Evolutionary conservation across 495 filamentous ascomycete genomes (phyloP), one percentile per base, ranked within the genome.

Genomic region (Haplographium delicatum): DNA sequence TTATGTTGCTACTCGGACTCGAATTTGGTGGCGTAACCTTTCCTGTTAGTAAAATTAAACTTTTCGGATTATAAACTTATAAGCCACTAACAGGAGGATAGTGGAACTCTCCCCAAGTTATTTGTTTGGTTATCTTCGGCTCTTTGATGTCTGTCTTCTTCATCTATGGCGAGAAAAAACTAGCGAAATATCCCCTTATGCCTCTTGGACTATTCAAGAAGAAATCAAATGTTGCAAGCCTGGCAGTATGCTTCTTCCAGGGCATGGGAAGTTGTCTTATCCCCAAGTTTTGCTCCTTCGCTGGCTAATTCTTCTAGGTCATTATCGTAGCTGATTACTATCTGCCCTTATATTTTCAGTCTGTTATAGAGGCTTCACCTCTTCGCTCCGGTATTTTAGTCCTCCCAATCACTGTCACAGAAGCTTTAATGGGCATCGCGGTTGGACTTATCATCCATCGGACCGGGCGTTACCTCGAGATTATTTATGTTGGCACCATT

Each of bases 341-440:
- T 71, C 68, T 95, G 19, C 88, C 63, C 76, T 83, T 94, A 53
- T 96, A 85, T 83, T 88, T 91, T 66, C 88, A 93, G 66, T 78
- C 79, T 9, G 81, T 82, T 37, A 71, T 81, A 52, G 73, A 72
- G 13, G 71, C 71, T 10, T 71, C 70, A 13, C 75, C 82, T 4
- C 61, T 75, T 13, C 65, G 76, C 60, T 88, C 83, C 0, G 89
- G 90, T 18, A 83, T 94, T 62, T 79, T 80, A 64, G 78, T 78
- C 11, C 60, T 85, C 6, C 79, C 82, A 0, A 69, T 80, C 31
- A 72, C 76, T 11, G 47, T 82, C 11, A 67, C 67, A 8, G 70
- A 74, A 58, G 75, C 81, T 1, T 34, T 71, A 4, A 60, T 69
- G 3, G 76, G 74, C 26, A 68, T 82, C 1, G 26, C 66, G 1